Conservation (phyloP, 129 eudicot genomes). For the Ambrosia trifida region DNA sequence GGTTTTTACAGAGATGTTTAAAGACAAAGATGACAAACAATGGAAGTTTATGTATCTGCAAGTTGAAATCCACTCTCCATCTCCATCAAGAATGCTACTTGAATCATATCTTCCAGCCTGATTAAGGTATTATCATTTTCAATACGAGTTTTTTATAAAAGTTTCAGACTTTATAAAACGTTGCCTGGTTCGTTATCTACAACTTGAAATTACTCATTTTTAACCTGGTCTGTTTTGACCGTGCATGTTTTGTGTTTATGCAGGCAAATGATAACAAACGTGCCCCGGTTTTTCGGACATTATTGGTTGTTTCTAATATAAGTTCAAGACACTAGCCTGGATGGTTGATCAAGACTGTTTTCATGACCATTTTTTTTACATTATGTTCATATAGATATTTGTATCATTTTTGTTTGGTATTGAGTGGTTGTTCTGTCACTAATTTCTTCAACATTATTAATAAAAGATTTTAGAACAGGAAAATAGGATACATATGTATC, state of each 20-base stretch:
- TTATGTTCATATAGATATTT: slow-evolving; percentile 4
- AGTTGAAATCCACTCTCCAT: slow-evolving; percentile 73
- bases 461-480: too few species aligned
- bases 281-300: neutral
- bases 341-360: neutral
- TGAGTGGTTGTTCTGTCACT: neutral
- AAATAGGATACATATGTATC: too few species aligned
- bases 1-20: slow-evolving; percentile 80
- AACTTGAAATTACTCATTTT: neutral
- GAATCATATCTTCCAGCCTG: slow-evolving; percentile 86
- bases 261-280: neutral
- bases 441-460: too few species aligned
- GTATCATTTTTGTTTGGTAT: neutral
- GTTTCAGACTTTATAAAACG: neutral
- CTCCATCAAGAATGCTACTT: slow-evolving; percentile 69
- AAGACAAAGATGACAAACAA: slow-evolving; percentile 69
- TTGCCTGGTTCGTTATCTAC: neutral
- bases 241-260: neutral
- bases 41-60: slow-evolving; percentile 90
- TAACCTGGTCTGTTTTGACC: neutral
- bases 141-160: neutral
- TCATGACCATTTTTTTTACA: neutral
- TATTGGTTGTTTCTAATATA: neutral
- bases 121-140: slow-evolving; percentile 11
- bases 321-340: slow-evolving; percentile 10